phyloP scores from a whole-genome alignment of 176 grass and related monocot genomes.

The Rhynchospora breviuscula region DNA sequence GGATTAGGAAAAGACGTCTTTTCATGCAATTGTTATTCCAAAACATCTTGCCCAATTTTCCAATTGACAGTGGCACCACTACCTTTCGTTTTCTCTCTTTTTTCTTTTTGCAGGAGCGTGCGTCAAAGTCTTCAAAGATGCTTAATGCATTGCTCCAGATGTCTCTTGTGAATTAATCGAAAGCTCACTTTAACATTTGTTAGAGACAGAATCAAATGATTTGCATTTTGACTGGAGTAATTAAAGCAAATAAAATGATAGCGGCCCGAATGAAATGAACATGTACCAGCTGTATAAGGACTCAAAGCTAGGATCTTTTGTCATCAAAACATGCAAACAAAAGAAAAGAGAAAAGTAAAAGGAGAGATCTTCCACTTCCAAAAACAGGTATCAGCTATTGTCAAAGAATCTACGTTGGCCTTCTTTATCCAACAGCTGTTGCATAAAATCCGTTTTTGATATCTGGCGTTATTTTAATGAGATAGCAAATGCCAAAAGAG shows the following conservation, averaged over 20 bases:
- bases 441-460: not conserved
- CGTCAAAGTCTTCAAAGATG: not conserved
- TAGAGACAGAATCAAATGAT: not conserved
- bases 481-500: not conserved
- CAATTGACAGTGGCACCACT: not conserved
- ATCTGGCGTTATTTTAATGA: not conserved
- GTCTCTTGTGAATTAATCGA: not conserved
- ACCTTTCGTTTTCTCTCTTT: not conserved
- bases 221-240: not conserved
- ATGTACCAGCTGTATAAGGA: not conserved
- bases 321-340: not conserved
- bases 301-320: not conserved
- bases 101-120: too few species aligned
- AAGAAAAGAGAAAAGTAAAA: not conserved
- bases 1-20: not conserved
- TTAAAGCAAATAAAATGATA: not conserved
- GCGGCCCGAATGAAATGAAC: not conserved
- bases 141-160: not conserved
- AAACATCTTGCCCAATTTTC: not conserved
- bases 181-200: not conserved
- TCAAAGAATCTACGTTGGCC: not conserved
- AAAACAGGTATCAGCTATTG: not conserved
- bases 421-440: not conserved
- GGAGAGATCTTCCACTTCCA: not conserved
- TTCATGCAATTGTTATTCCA: not conserved